Evolutionary conservation across 1,284 basidiomycete species (phyloP).

Genomic region (Tranzscheliella williamsii): DNA sequence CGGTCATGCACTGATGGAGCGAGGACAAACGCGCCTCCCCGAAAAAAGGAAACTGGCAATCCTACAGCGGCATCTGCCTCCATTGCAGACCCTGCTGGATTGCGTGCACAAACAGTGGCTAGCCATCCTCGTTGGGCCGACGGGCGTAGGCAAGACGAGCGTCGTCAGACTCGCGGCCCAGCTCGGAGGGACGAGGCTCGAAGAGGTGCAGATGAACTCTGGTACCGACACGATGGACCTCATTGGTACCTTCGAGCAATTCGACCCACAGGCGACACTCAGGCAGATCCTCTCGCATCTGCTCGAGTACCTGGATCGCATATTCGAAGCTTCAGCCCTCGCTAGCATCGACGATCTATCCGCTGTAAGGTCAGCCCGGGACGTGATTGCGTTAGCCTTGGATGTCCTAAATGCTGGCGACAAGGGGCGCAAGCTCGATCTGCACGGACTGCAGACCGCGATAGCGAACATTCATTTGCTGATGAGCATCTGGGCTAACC

Average conservation of each 20-base stretch:
- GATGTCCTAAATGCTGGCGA: background rate
- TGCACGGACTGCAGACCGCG: background rate
- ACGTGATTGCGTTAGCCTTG: constrained; percentile 1
- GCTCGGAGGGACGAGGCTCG: constrained; percentile 71
- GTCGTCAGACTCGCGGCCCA: constrained; percentile 75
- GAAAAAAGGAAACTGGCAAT: constrained; percentile 62
- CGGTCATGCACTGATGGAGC: constrained; percentile 69
- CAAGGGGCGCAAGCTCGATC: background rate
- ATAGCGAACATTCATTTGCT: background rate
- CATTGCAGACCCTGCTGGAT: constrained; percentile 76
- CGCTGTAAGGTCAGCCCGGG: constrained; percentile 7
- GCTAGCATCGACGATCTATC: constrained; percentile 1
- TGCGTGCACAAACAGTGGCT: constrained; percentile 82
- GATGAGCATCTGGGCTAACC: background rate
- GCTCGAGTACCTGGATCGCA: constrained; percentile 11
- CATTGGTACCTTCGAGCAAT: constrained; percentile 93
- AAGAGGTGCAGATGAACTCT: constrained; percentile 79
- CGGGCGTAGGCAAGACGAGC: constrained; percentile 78
- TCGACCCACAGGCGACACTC: constrained; percentile 43
- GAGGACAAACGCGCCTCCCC: constrained; percentile 53
- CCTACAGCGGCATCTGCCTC: constrained; percentile 70
- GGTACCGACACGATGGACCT: constrained; percentile 93
- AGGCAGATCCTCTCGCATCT: constrained; percentile 7
- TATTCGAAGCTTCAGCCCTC: constrained; percentile 5
- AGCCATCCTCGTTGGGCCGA: constrained; percentile 79